Percentiles rank a stretch among this genome's conserved stretches.
Evolutionary conservation across 345 rosid genomes (phyloP).

Genomic region (Sisymbrium altissimum): DNA sequence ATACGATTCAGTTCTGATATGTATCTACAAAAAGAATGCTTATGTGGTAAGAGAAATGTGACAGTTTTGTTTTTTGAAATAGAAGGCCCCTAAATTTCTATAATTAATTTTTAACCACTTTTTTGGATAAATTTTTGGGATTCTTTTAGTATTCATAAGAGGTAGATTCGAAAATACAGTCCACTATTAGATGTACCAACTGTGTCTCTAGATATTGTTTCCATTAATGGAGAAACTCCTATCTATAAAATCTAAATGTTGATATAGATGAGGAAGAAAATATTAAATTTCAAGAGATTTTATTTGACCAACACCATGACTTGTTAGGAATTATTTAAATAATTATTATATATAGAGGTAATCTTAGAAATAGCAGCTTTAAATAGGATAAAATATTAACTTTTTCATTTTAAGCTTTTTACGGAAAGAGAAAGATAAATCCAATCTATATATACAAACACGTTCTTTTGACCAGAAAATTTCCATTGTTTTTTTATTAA

Average conservation of each 20-base stretch:
- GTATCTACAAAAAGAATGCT: background rate
- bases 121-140: background rate
- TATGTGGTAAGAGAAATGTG: background rate
- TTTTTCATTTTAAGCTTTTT: too few species aligned
- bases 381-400: too few species aligned
- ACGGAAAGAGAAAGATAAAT: too few species aligned
- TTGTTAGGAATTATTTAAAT: background rate
- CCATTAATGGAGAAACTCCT: background rate
- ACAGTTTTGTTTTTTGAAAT: background rate
- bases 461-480: too few species aligned
- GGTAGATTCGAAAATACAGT: background rate
- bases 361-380: too few species aligned
- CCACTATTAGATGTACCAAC: background rate
- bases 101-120: background rate
- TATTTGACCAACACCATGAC: background rate
- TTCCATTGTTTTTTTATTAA: too few species aligned
- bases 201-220: background rate
- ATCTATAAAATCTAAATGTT: background rate
- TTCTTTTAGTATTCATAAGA: background rate
- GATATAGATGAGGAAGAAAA: background rate
- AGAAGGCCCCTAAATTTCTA: background rate
- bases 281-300: conserved; percentile 15
- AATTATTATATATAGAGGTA: too few species aligned
- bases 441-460: too few species aligned
- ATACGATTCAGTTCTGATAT: background rate